Evolutionary conservation across 169 alveolate genomes (phyloP).

Genomic region (Fabrea salina): DNA sequence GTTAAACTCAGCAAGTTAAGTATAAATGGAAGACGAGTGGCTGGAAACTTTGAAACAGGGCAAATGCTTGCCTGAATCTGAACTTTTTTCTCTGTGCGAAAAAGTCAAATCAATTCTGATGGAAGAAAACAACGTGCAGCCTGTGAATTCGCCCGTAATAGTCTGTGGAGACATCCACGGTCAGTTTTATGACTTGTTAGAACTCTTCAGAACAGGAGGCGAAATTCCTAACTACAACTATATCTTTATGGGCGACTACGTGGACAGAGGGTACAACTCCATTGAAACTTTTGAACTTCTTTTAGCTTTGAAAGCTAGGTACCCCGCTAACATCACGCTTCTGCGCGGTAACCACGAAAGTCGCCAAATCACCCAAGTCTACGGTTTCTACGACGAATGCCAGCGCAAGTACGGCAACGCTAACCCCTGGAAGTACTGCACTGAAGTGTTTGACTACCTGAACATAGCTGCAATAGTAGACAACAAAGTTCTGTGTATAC

Average conservation of each 20-base stretch:
- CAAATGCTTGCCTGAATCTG: constrained; percentile 71
- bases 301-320: constrained; percentile 68
- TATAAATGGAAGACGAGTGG: constrained; percentile 38
- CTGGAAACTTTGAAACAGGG: constrained; percentile 63
- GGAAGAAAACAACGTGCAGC: constrained; percentile 81
- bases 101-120: constrained; percentile 73
- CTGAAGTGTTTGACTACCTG: constrained; percentile 79
- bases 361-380: constrained; percentile 72
- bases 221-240: constrained; percentile 67
- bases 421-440: constrained; percentile 77
- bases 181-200: constrained; percentile 74
- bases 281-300: constrained; percentile 79
- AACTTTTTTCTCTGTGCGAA: constrained; percentile 74
- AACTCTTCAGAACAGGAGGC: constrained; percentile 78
- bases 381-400: constrained; percentile 84
- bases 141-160: constrained; percentile 81
- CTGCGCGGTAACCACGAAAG: constrained; percentile 85
- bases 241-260: constrained; percentile 84
- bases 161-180: constrained; percentile 88
- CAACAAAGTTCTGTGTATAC: constrained; percentile 74
- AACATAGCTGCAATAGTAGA: constrained; percentile 80
- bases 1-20: no score
- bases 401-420: constrained; percentile 81
- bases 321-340: constrained; percentile 72
- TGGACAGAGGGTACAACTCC: constrained; percentile 79